Evolutionary conservation across 2,329 filamentous ascomycete genomes (phyloP), one percentile per base, ranked within the genome.

Genomic region (Apiospora kogelbergensis): DNA sequence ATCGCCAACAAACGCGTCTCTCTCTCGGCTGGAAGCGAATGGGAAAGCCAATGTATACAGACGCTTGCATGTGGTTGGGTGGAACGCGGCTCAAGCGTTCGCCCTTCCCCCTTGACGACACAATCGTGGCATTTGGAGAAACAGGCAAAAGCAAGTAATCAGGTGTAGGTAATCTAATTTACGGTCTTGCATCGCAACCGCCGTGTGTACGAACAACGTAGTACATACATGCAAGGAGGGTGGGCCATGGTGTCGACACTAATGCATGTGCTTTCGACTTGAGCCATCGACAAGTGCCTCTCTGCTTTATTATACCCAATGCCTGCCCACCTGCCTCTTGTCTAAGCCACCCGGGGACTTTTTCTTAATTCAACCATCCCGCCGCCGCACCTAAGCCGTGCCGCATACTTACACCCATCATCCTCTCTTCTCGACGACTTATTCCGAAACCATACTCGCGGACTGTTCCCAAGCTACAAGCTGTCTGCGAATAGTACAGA

Each of bases 221-320:
- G 53, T 60, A 60, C 53, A 60, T 60, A 37, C 53, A 60, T 30
- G 63, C 63, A 65, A 41, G 40, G 24, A 45, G 63, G 24, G 15
- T 64, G 60, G 41, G 7, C 41, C 63, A 6, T 24, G 22, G 9
- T 60, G 17, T 37, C 30, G n/a, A 30, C 53, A 60, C 53, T 65
- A 65, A 65, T 65, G 63, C 63, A 65, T 65, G 41, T 65, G 63
- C 63, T 65, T 30, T 44, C 41, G 63, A 45, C n/a, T 65, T 20
- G 63, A 65, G 63, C 63, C 63, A 20, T 45, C 17, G 17, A 42
- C 40, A 42, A 42, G 40, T 15, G 9, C 6, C 26, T 24, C 24
- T 44, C n/a, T 11, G n/a, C 40, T 30, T 42, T 65, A 33, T 65
- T 44, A 42, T 42, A 65, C 40, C 26, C 24, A 65, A 37, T n/a